phyloP scores from a whole-genome alignment of 2,329 filamentous ascomycete genomes.

The Cladosporium phlei region DNA sequence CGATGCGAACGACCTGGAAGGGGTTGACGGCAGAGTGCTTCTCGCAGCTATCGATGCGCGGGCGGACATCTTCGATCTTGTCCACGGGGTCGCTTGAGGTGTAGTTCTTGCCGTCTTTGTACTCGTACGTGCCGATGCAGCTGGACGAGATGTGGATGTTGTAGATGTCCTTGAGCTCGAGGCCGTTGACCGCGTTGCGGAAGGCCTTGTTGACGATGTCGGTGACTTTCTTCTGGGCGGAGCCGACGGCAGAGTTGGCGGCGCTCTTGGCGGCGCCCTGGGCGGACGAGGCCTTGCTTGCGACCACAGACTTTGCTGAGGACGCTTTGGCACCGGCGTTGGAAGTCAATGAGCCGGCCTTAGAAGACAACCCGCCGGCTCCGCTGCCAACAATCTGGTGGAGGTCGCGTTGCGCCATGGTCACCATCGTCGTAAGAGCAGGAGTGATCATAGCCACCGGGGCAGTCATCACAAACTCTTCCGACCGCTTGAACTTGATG shows the following conservation, averaged over 20 bases:
- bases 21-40: conserved; percentile 50
- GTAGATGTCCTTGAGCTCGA: conserved; percentile 58
- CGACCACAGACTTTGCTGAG: conserved; percentile 21
- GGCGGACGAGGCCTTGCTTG: conserved; percentile 20
- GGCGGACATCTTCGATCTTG: conserved; percentile 37
- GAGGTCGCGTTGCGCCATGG: conserved; percentile 18
- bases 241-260: conserved; percentile 22
- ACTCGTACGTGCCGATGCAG: conserved; percentile 48
- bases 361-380: no score
- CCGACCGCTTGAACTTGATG: conserved; percentile 19
- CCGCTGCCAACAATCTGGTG: not conserved
- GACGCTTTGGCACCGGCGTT: conserved; percentile 20
- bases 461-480: conserved; percentile 10
- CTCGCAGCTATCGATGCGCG: conserved; percentile 40
- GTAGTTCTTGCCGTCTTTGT: conserved; percentile 38
- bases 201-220: conserved; percentile 36
- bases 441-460: conserved; percentile 12
- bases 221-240: conserved; percentile 39
- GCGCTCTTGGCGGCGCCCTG: conserved; percentile 21
- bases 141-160: conserved; percentile 56
- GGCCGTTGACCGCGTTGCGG: conserved; percentile 38
- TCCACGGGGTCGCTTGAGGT: conserved; percentile 44
- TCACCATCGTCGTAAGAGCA: conserved; percentile 20
- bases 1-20: conserved; percentile 55
- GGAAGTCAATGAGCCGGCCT: conserved; percentile 2